Evolutionary conservation across 164 flowering plant species (phyloP).

Genomic region (Kingdonia uniflora): DNA sequence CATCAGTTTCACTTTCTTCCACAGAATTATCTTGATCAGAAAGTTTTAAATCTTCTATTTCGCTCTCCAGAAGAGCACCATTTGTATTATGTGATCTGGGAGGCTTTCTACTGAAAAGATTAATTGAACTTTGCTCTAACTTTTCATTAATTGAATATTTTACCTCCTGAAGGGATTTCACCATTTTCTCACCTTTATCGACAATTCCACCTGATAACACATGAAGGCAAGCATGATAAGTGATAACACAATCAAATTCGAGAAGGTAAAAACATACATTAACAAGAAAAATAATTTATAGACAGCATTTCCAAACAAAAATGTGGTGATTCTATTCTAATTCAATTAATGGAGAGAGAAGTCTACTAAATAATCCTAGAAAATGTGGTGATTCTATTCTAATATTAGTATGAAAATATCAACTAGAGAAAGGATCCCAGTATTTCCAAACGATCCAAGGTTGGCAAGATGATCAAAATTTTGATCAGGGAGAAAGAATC

Average conservation of each 20-base stretch:
- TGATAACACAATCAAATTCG: too few species aligned
- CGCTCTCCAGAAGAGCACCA: slow-evolving; percentile 7
- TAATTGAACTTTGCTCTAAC: slow-evolving; percentile 56
- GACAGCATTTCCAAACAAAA: too few species aligned
- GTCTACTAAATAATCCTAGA: too few species aligned
- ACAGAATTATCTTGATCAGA: slow-evolving; percentile 20
- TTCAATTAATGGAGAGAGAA: too few species aligned
- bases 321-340: too few species aligned
- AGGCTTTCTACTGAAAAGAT: slow-evolving; percentile 41
- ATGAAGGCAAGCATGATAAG: background rate
- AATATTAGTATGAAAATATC: too few species aligned
- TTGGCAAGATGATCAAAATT: background rate
- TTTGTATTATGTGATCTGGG: slow-evolving; percentile 7
- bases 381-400: too few species aligned
- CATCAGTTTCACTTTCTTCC: slow-evolving; percentile 19
- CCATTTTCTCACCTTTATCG: slow-evolving; percentile 78
- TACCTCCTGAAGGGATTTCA: slow-evolving; percentile 72
- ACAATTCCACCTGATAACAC: slow-evolving; percentile 41
- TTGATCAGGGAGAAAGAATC: background rate
- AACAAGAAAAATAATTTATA: background rate
- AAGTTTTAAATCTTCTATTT: slow-evolving; percentile 10
- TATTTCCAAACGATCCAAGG: too few species aligned
- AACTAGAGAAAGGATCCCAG: too few species aligned
- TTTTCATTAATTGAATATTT: slow-evolving; percentile 84
- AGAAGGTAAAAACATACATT: too few species aligned